Conservation (phyloP, 148 eudicot genomes). For the Tetragonia tetragonoides region DNA sequence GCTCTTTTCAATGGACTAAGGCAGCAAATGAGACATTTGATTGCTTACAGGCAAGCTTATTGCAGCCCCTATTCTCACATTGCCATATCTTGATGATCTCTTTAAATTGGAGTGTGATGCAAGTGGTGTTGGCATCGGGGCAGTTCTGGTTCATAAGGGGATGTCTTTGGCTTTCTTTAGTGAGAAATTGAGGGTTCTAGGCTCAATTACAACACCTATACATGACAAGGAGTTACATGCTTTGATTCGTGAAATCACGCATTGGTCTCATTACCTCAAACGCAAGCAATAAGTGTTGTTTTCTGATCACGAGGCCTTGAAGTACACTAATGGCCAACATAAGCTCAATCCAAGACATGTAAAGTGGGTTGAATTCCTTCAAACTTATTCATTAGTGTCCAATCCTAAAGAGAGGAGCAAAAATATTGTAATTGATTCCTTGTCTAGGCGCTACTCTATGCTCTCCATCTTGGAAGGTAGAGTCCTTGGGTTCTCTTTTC, state of each 20-base stretch:
- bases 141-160: too few species aligned
- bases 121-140: not conserved
- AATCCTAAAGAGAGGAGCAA: too few species aligned
- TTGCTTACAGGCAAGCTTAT: too few species aligned
- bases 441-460: not conserved
- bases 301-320: not conserved
- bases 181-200: not conserved
- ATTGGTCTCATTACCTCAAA: not conserved
- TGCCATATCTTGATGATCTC: too few species aligned
- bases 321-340: not conserved
- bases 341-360: not conserved
- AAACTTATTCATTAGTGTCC: not conserved
- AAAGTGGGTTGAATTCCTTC: not conserved
- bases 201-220: not conserved
- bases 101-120: not conserved
- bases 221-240: too few species aligned
- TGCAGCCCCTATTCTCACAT: not conserved
- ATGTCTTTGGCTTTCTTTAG: too few species aligned
- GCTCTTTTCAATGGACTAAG: too few species aligned
- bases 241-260: not conserved
- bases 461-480: not conserved
- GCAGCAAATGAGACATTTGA: too few species aligned
- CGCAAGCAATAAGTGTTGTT: not conserved
- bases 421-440: too few species aligned
- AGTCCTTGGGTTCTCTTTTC: not conserved